These are phyloP conservation scores for Gynochthodes officinalis DNA, from an alignment of 257 asterid species.

Conservation along the genomic window DNA sequence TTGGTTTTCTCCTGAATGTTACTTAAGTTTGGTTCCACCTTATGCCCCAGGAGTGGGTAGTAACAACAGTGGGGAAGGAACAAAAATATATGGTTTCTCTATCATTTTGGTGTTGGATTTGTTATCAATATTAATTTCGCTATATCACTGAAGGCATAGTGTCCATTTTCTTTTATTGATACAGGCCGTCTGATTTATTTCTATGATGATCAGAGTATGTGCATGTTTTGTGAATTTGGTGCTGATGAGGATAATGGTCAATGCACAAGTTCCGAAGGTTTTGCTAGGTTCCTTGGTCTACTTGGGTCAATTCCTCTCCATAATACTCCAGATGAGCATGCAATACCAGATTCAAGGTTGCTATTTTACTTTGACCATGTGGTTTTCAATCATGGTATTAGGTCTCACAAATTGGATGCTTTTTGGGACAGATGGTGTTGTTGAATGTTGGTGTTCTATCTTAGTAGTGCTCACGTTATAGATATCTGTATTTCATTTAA, in stretches of 20 bases:
- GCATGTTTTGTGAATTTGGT: slow-evolving; percentile 58
- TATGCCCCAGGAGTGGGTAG: background rate
- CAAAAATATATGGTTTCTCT: background rate
- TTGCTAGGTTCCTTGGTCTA: slow-evolving; percentile 85
- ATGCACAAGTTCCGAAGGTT: slow-evolving; percentile 76
- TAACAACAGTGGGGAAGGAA: background rate
- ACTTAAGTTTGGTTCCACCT: background rate
- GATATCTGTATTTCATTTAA: background rate
- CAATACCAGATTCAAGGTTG: slow-evolving; percentile 65
- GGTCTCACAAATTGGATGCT: background rate
- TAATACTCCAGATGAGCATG: slow-evolving; percentile 58
- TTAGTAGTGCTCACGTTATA: background rate
- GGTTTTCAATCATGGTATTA: background rate
- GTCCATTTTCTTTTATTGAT: slow-evolving; percentile 19
- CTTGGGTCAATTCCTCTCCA: slow-evolving; percentile 85
- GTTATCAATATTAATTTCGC: slow-evolving; percentile 1
- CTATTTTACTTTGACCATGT: background rate
- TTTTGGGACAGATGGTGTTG: background rate
- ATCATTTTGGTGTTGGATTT: slow-evolving; percentile 2
- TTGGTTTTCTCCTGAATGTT: background rate
- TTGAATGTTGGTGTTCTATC: background rate
- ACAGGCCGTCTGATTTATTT: slow-evolving; percentile 63
- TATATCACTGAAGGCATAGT: slow-evolving; percentile 17
- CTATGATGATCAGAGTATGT: slow-evolving; percentile 59
- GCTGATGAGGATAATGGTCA: slow-evolving; percentile 57